Conservation (phyloP, 2,329 filamentous ascomycete genomes). For the Aschersonia sp. region DNA sequence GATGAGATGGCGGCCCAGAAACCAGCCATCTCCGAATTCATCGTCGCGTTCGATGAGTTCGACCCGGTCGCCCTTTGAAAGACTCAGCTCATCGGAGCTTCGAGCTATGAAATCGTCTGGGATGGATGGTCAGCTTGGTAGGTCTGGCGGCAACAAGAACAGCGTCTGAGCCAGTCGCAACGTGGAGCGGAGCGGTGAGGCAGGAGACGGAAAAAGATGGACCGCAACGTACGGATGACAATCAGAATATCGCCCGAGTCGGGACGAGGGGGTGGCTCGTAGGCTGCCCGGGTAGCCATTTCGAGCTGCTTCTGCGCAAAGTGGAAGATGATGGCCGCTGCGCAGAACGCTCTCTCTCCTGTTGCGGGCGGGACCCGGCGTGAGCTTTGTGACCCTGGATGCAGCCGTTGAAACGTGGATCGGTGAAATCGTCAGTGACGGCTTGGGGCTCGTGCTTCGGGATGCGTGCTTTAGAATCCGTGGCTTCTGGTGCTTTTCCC, state of each 20-base stretch:
- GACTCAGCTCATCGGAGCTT: constrained; percentile 81
- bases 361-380: too few relatives aligned
- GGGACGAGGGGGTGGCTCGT: constrained; percentile 28
- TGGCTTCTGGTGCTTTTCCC: too few relatives aligned
- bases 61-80: constrained; percentile 72
- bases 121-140: not conserved
- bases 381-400: too few relatives aligned
- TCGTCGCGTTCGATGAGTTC: constrained; percentile 76
- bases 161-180: not conserved
- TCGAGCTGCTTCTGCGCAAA: not conserved
- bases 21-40: constrained; percentile 83
- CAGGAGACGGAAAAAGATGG: constrained; percentile 9
- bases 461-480: too few relatives aligned
- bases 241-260: constrained; percentile 52
- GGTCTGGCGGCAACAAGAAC: not conserved
- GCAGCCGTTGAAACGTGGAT: too few relatives aligned
- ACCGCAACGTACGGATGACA: constrained; percentile 49
- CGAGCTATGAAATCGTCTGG: constrained; percentile 84
- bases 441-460: too few relatives aligned
- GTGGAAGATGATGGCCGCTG: not conserved
- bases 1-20: constrained; percentile 57
- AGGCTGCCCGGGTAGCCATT: constrained; percentile 28
- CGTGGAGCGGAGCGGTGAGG: constrained; percentile 2
- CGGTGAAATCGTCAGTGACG: too few relatives aligned
- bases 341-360: too few relatives aligned